A percentile compares a stretch with the other conserved stretches of the same genome.
Evolutionary conservation across 2,329 filamentous ascomycete species (phyloP).

Genomic region (Colletotrichum sublineola): DNA sequence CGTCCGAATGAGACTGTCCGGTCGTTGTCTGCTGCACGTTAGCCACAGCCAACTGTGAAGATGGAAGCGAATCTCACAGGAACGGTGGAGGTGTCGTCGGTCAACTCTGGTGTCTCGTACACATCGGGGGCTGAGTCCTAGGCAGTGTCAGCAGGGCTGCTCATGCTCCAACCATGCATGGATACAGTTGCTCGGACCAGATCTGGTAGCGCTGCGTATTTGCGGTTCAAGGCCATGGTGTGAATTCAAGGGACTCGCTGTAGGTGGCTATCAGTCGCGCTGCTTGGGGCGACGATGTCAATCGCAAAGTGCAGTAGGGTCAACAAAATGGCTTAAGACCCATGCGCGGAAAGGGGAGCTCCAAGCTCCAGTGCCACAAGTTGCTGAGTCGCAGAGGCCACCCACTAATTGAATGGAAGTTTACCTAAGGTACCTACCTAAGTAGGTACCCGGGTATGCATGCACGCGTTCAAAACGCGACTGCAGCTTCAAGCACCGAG

Average conservation of each 20-base stretch:
- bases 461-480: slow-evolving; percentile 37
- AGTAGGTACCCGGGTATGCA: not conserved
- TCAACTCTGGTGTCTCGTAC: slow-evolving; percentile 95
- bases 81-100: slow-evolving; percentile 88
- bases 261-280: not conserved
- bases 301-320: not conserved
- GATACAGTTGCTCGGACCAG: slow-evolving; percentile 63
- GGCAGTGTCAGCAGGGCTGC: slow-evolving; percentile 39
- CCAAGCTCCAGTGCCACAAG: slow-evolving; percentile 9
- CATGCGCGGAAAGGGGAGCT: slow-evolving; percentile 25
- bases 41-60: slow-evolving; percentile 17
- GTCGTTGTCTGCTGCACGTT: slow-evolving; percentile 64
- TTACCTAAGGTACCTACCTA: not conserved
- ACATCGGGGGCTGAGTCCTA: slow-evolving; percentile 94
- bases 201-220: slow-evolving; percentile 86
- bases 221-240: slow-evolving; percentile 80
- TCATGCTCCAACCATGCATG: slow-evolving; percentile 2
- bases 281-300: not conserved
- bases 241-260: not conserved
- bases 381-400: slow-evolving; percentile 27
- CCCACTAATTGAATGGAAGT: slow-evolving; percentile 20
- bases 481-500: slow-evolving; percentile 21
- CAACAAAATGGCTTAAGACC: slow-evolving; percentile 9
- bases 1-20: slow-evolving; percentile 69
- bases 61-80: slow-evolving; percentile 71